Base-by-base conservation (phyloP, 2,329 filamentous ascomycete species). In the Neonectria neomacrospora region DNA sequence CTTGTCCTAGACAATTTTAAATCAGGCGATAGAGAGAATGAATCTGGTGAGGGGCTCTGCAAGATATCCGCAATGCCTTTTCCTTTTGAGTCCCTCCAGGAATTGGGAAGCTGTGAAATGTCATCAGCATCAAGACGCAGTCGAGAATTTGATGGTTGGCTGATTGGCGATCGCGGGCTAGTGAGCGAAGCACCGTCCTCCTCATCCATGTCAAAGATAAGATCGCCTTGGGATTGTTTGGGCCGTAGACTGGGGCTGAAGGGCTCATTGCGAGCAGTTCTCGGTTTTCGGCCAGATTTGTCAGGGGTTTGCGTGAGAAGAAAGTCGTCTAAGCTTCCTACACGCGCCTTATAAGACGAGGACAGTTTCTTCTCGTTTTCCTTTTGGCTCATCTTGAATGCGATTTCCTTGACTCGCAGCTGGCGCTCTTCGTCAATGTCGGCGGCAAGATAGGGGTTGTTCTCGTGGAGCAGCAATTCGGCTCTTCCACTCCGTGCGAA, bases 121-220 rank as follows among this genome's bases (percentile, higher is more conserved):
- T 70, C 64, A 4, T 76, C 74, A 12, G 69, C 41, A 14, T 77
- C 74, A 2, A 71, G 60, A 16, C 73, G 70, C 10, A 67, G 65
- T 10, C 63, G 68, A 23, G 63, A 45, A 14, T 69, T 62, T 18
- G 63, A 50, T 3, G 70, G 65, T 28, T 70, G 65, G 7, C 65
- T 60, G 12, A 59, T 54, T 12, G 73, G 70, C 9, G 74, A 75
- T 12, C 57, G 52, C 3, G 78, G 75, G 52, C 76, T 80, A 26
- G 67, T 65, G 8, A 69, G 59, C 1, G 68, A 70, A 7, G 76
- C 71, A 0, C 72, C 67, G 10, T 84, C 85, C 45, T 94, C 93
- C 39, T 96, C 94, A 62, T 97, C 95, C 94, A 97, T 97, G 68
- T 93, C 89, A 74, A 97, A 97, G 77, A 97, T 97, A 58, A 97